phyloP scores from a whole-genome alignment of 2,329 filamentous ascomycete genomes.

The Uncinocarpus reesii region DNA sequence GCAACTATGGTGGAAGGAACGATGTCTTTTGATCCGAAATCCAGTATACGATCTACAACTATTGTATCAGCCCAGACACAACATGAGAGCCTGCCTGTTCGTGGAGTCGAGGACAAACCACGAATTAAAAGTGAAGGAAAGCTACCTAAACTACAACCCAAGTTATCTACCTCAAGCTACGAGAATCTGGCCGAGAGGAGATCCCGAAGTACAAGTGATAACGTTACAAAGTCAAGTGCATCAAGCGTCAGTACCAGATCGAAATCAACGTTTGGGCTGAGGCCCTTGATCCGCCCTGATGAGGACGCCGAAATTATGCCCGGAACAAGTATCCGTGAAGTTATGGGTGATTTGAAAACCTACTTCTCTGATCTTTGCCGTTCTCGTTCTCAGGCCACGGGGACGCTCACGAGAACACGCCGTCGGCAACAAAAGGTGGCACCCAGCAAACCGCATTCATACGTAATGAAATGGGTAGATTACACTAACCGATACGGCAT shows the following conservation, averaged over 20 bases:
- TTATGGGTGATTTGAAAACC: conserved; percentile 31
- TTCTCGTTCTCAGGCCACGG: conserved; percentile 15
- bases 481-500: conserved; percentile 45
- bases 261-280: conserved; percentile 22
- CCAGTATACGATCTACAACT: background rate
- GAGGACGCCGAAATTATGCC: conserved; percentile 31
- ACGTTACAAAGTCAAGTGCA: conserved; percentile 6
- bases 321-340: conserved; percentile 32
- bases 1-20: conserved; percentile 25
- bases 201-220: conserved; percentile 1
- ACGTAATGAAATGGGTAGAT: conserved; percentile 45
- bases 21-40: background rate
- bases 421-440: conserved; percentile 23
- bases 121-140: background rate
- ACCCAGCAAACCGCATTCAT: conserved; percentile 31
- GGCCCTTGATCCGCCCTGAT: conserved; percentile 31
- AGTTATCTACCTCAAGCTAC: background rate
- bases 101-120: background rate
- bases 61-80: conserved; percentile 19
- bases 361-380: conserved; percentile 31
- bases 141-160: background rate
- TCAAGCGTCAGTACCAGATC: conserved; percentile 13
- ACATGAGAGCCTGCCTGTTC: conserved; percentile 12
- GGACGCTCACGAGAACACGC: conserved; percentile 15
- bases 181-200: background rate